These are phyloP conservation scores for Wolfiporia cocos DNA, from an alignment of 1,284 basidiomycete species.

Conservation along the genomic window DNA sequence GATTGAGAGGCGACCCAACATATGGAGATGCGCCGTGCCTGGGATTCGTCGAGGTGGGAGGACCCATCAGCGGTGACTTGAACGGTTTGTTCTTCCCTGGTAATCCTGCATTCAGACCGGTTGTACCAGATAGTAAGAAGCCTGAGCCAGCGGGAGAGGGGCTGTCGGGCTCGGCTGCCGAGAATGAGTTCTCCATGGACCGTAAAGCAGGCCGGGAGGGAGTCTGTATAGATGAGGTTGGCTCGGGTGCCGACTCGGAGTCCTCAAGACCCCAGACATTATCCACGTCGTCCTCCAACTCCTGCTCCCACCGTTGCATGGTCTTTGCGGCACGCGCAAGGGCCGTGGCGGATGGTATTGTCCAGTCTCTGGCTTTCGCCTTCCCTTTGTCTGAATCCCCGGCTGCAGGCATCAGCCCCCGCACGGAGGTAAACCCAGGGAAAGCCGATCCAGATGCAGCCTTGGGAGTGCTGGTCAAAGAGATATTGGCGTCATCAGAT, in stretches of 20 bases:
- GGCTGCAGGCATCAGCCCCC: slow-evolving; percentile 1
- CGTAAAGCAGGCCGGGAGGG: slow-evolving; percentile 35
- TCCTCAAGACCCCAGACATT: slow-evolving; percentile 2
- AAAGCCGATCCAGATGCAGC: background rate
- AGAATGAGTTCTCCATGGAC: slow-evolving; percentile 32
- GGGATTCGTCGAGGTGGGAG: slow-evolving; percentile 10
- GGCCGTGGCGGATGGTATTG: slow-evolving; percentile 53
- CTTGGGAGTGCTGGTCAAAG: too few relatives aligned
- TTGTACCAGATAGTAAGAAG: slow-evolving; percentile 16
- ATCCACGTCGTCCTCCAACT: slow-evolving; percentile 29
- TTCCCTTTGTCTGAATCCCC: background rate
- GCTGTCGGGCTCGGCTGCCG: slow-evolving; percentile 14
- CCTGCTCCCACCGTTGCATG: slow-evolving; percentile 48
- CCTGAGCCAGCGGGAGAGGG: slow-evolving; percentile 15
- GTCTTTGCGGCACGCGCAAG: slow-evolving; percentile 49
- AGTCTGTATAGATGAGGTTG: slow-evolving; percentile 15
- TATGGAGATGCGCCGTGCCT: slow-evolving; percentile 7
- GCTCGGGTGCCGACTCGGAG: slow-evolving; percentile 1
- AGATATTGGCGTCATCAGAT: slow-evolving; percentile 1
- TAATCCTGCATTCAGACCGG: slow-evolving; percentile 6
- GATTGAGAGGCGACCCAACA: slow-evolving; percentile 28
- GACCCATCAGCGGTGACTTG: slow-evolving; percentile 44
- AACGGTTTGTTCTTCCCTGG: slow-evolving; percentile 39
- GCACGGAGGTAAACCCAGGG: slow-evolving; percentile 13
- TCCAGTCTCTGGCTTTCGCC: slow-evolving; percentile 16